Percentiles rank a stretch among this genome's conserved stretches.
Evolutionary conservation across 2,329 filamentous ascomycete genomes (phyloP).

Genomic region (Aureobasidium sp.): DNA sequence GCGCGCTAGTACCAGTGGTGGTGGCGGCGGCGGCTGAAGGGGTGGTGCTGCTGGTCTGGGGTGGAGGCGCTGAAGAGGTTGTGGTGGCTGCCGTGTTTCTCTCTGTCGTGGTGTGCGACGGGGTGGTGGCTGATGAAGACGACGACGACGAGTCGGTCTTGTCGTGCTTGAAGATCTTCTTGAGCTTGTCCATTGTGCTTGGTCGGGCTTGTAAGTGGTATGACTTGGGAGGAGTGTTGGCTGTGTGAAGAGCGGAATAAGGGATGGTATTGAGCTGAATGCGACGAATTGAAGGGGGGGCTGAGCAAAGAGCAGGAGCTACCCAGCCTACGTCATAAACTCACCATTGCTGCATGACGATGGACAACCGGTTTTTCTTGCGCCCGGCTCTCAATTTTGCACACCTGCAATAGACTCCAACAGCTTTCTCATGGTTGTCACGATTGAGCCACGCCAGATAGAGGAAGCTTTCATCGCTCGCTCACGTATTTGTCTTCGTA

Average conservation of each 20-base stretch:
- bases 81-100: conserved; percentile 10
- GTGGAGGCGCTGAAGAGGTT: conserved; percentile 12
- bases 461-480: too few relatives aligned
- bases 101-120: neutral
- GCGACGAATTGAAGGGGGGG: neutral
- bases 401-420: neutral
- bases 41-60: conserved; percentile 9
- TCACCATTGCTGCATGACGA: neutral
- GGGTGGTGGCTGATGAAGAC: neutral
- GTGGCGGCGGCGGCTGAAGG: neutral
- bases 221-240: neutral
- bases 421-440: too few relatives aligned
- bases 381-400: neutral
- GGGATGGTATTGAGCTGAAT: too few relatives aligned
- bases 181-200: conserved; percentile 18
- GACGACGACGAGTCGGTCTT: neutral
- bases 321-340: neutral
- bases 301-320: neutral
- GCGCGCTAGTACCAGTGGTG: neutral
- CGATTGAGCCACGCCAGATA: too few relatives aligned
- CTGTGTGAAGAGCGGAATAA: neutral
- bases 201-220: neutral
- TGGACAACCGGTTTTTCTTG: neutral
- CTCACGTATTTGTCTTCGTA: too few relatives aligned
- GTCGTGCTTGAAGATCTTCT: conserved; percentile 17